Percentiles rank a stretch among this genome's conserved stretches.
phyloP scores from a whole-genome alignment of 2,329 filamentous ascomycete species.

The Colletotrichum costaricense region DNA sequence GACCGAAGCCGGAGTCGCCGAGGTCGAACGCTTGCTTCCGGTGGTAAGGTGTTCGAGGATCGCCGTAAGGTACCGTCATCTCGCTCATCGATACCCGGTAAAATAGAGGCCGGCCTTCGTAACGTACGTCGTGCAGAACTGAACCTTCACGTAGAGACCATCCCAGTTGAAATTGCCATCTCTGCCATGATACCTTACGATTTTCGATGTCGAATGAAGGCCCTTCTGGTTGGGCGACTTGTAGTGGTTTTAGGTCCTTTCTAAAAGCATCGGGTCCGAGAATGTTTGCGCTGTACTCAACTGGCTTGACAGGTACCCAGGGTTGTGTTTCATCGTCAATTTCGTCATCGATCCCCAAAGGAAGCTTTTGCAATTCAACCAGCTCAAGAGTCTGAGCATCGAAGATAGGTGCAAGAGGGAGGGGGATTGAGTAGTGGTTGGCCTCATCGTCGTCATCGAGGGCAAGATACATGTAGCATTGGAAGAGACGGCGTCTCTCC shows the following conservation, averaged over 20 bases:
- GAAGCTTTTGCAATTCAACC: not conserved
- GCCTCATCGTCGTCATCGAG: not conserved
- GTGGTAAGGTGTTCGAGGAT: conserved; percentile 60
- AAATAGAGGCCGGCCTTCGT: conserved; percentile 66
- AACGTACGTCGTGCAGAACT: conserved; percentile 68
- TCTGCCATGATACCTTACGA: conserved; percentile 36
- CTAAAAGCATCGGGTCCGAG: not conserved
- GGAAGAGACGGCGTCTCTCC: not conserved
- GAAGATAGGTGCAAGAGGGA: not conserved
- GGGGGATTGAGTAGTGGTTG: not conserved
- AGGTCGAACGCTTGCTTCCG: conserved; percentile 77
- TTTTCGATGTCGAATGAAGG: conserved; percentile 59
- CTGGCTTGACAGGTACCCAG: not conserved
- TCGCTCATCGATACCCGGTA: conserved; percentile 69
- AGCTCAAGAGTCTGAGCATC: not conserved
- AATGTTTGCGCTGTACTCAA: not conserved
- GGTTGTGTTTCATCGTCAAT: not conserved
- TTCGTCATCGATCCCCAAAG: not conserved
- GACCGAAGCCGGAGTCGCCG: conserved; percentile 74
- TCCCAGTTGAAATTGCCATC: conserved; percentile 67
- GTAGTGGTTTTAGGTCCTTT: conserved; percentile 67
- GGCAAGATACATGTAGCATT: not conserved
- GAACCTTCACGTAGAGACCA: conserved; percentile 70
- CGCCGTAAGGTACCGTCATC: conserved; percentile 49
- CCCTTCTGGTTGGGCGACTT: conserved; percentile 70